These are phyloP conservation scores for Millerago galiae DNA, from an alignment of 805 yeast species.

Conservation along the genomic window DNA sequence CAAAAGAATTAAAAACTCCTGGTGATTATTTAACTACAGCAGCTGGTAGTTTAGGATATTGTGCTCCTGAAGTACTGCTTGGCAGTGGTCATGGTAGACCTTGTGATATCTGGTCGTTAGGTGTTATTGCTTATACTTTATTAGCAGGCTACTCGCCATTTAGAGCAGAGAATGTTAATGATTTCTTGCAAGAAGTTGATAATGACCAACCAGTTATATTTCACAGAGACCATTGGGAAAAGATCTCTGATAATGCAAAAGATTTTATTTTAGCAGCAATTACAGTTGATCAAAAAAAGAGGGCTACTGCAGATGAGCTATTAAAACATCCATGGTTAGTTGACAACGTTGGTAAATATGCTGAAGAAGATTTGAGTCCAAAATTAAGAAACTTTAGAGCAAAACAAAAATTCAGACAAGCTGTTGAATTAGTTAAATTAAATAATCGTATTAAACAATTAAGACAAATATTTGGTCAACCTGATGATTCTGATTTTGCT, in stretches of 20 bases:
- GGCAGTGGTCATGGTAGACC: slow-evolving; percentile 89
- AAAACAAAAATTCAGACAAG: slow-evolving; percentile 75
- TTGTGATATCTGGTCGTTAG: slow-evolving; percentile 94
- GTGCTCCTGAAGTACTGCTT: slow-evolving; percentile 89
- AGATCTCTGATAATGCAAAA: slow-evolving; percentile 75
- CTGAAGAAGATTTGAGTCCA: slow-evolving; percentile 66
- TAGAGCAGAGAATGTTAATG: slow-evolving; percentile 73
- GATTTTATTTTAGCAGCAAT: slow-evolving; percentile 67
- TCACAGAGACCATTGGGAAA: slow-evolving; percentile 82
- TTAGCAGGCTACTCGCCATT: slow-evolving; percentile 92
- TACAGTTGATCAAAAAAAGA: slow-evolving; percentile 54
- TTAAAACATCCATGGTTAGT: slow-evolving; percentile 74
- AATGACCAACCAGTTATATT: slow-evolving; percentile 72
- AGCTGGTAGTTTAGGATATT: slow-evolving; percentile 94
- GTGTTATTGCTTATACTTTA: slow-evolving; percentile 86
- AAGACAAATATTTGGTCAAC: slow-evolving; percentile 46
- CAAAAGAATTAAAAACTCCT: slow-evolving; percentile 58
- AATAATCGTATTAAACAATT: slow-evolving; percentile 72
- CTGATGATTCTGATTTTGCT: slow-evolving; percentile 21
- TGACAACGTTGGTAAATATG: slow-evolving; percentile 36
- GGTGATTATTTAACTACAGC: slow-evolving; percentile 60
- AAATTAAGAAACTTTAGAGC: slow-evolving; percentile 77
- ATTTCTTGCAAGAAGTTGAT: slow-evolving; percentile 73
- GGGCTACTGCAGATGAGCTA: slow-evolving; percentile 65
- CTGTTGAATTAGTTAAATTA: slow-evolving; percentile 76